Conservation (phyloP, 352 stramenopile species). For the Globisporangium cystogenes region DNA sequence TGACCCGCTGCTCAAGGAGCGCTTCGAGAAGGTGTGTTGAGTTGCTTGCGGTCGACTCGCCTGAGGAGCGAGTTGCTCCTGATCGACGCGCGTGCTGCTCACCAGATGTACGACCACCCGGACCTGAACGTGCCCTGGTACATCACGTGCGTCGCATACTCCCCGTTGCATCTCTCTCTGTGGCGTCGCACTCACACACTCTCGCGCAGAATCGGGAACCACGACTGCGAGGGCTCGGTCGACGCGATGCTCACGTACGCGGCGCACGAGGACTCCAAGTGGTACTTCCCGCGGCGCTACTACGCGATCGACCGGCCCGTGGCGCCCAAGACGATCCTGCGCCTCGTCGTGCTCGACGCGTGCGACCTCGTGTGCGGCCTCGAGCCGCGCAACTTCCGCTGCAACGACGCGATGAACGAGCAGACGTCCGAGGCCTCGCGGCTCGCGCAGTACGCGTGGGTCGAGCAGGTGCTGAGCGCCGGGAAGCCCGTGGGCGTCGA, state of each 20-base stretch:
- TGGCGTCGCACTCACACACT: background rate
- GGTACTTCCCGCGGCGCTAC: slow-evolving; percentile 77
- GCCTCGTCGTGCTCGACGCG: slow-evolving; percentile 72
- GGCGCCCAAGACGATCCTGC: slow-evolving; percentile 72
- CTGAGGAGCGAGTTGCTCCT: too few relatives aligned
- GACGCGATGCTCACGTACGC: slow-evolving; percentile 80
- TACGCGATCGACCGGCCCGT: slow-evolving; percentile 77
- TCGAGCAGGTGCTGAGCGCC: slow-evolving; percentile 53
- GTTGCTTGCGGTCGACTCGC: background rate
- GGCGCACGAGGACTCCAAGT: slow-evolving; percentile 54
- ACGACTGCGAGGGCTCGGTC: slow-evolving; percentile 84
- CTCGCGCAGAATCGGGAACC: slow-evolving; percentile 65
- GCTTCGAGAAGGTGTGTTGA: slow-evolving; percentile 61
- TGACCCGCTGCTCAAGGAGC: slow-evolving; percentile 52
- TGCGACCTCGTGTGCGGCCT: slow-evolving; percentile 82
- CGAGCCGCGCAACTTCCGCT: slow-evolving; percentile 71
- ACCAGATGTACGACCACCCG: slow-evolving; percentile 67
- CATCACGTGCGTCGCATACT: slow-evolving; percentile 54
- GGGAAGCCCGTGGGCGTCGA: slow-evolving; percentile 59
- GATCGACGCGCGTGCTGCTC: background rate
- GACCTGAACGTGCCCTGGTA: slow-evolving; percentile 77
- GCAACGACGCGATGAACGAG: slow-evolving; percentile 70
- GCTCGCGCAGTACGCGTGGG: slow-evolving; percentile 71
- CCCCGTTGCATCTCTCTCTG: too few relatives aligned
- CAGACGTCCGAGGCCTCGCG: slow-evolving; percentile 60